Evolutionary conservation across 1,284 basidiomycete genomes (phyloP).

Genomic region (Taiwanofungus camphoratus): DNA sequence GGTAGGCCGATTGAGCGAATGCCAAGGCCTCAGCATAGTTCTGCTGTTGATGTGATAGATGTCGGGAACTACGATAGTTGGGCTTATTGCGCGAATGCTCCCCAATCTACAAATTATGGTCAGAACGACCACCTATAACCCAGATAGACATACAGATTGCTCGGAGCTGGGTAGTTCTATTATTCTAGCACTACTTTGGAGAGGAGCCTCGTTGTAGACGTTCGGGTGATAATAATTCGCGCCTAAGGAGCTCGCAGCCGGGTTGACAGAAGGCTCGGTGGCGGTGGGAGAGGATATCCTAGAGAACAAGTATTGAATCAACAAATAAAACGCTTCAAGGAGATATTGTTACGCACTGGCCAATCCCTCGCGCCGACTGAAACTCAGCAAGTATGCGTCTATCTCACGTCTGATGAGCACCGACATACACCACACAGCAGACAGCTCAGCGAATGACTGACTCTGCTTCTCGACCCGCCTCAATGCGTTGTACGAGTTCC

Average conservation of each 20-base stretch:
- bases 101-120: too few species aligned
- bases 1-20: too few species aligned
- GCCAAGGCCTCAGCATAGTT: too few species aligned
- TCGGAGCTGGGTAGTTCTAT: constrained; percentile 11
- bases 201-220: neutral
- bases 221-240: neutral
- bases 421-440: neutral
- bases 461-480: constrained; percentile 36
- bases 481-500: constrained; percentile 24
- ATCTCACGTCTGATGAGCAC: neutral
- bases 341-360: too few species aligned
- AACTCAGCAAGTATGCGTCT: constrained; percentile 8
- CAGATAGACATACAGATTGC: too few species aligned
- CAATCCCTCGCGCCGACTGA: too few species aligned
- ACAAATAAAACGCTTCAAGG: too few species aligned
- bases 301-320: neutral
- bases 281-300: neutral
- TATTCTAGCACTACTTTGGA: constrained; percentile 14
- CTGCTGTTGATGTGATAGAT: too few species aligned
- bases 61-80: too few species aligned
- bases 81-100: too few species aligned
- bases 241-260: neutral
- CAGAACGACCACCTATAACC: too few species aligned
- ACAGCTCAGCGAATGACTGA: constrained; percentile 18
- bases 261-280: neutral